Conservation (phyloP, 163 green algal genomes). For the Trebouxia gelatinosa region DNA sequence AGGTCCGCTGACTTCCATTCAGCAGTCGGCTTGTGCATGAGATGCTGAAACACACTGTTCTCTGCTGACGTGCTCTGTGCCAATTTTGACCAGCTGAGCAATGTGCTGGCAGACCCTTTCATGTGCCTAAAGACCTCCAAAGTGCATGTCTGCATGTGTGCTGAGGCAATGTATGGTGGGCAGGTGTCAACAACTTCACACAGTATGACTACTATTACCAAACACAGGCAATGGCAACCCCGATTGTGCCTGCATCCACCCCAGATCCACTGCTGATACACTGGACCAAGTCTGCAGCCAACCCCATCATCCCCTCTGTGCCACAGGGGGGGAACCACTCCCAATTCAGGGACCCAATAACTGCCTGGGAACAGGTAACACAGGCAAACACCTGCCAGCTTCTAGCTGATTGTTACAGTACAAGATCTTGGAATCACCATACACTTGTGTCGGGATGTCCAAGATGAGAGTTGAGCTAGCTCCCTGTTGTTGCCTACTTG, state of each 20-base stretch:
- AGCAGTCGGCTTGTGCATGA: neutral
- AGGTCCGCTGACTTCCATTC: conserved; percentile 16
- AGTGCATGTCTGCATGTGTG: neutral
- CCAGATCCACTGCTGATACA: conserved; percentile 40
- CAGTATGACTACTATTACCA: conserved; percentile 48
- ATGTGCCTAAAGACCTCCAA: neutral
- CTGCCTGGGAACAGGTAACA: conserved; percentile 35
- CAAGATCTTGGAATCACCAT: too few relatives aligned
- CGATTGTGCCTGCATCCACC: conserved; percentile 1
- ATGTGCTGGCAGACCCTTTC: neutral
- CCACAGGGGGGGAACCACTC: conserved; percentile 36
- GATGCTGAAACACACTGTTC: neutral
- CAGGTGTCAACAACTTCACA: conserved; percentile 39
- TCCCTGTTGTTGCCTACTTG: too few relatives aligned
- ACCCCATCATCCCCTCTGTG: conserved; percentile 34
- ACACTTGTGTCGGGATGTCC: too few relatives aligned
- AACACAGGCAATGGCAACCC: conserved; percentile 40
- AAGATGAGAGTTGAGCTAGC: too few relatives aligned
- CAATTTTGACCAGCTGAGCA: too few relatives aligned
- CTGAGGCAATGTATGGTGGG: neutral
- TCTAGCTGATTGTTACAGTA: too few relatives aligned
- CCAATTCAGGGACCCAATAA: conserved; percentile 50
- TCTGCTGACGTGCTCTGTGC: neutral
- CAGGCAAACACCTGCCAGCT: too few relatives aligned
- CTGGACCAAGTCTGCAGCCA: conserved; percentile 42